These are phyloP conservation scores for Talaromyces sp. DNA, from an alignment of 2,329 filamentous ascomycete genomes.

Conservation along the genomic window DNA sequence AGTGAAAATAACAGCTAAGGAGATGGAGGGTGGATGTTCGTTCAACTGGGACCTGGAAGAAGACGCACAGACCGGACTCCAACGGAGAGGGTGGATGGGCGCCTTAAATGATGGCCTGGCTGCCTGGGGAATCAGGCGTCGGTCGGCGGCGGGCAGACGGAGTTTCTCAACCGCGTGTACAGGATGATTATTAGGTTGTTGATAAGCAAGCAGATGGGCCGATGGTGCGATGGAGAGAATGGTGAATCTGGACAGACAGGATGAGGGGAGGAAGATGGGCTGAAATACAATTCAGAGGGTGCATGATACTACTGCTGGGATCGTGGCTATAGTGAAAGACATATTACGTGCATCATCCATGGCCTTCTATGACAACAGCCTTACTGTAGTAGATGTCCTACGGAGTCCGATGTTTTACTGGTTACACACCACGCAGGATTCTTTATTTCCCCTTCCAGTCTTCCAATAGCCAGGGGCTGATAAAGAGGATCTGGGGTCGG, in stretches of 20 bases:
- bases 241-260: background rate
- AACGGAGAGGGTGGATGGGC: background rate
- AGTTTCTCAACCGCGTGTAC: background rate
- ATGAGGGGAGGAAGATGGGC: background rate
- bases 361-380: background rate
- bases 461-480: background rate
- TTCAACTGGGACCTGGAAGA: background rate
- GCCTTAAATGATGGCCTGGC: background rate
- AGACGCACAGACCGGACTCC: background rate
- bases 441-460: background rate
- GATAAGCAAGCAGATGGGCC: background rate
- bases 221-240: background rate
- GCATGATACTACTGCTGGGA: background rate
- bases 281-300: background rate
- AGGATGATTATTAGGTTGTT: background rate
- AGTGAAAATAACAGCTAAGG: background rate
- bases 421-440: slow-evolving; percentile 1
- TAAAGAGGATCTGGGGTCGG: background rate
- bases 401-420: background rate
- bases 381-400: background rate
- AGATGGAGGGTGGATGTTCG: background rate
- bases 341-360: background rate
- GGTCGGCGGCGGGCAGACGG: background rate
- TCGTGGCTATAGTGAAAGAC: background rate
- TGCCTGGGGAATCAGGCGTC: background rate